phyloP scores from a whole-genome alignment of 2,329 filamentous ascomycete genomes.

The Colletotrichum plurivorum region DNA sequence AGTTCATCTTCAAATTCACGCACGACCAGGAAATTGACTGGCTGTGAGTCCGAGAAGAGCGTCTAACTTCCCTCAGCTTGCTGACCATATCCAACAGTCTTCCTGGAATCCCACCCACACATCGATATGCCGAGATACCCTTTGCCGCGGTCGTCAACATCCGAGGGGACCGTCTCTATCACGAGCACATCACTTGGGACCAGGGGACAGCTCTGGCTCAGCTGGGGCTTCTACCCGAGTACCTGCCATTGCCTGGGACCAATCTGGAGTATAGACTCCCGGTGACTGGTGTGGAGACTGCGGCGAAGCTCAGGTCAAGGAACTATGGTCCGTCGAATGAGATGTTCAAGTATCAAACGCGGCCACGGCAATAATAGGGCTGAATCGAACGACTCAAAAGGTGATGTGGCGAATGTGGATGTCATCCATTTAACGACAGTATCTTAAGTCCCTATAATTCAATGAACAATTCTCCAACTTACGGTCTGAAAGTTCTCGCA shows the following conservation, averaged over 20 bases:
- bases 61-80: not conserved
- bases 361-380: not conserved
- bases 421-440: too few species aligned
- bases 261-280: slow-evolving; percentile 49
- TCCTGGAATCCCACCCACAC: slow-evolving; percentile 69
- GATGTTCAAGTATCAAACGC: slow-evolving; percentile 45
- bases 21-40: slow-evolving; percentile 76
- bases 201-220: slow-evolving; percentile 74
- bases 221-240: slow-evolving; percentile 69
- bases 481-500: too few species aligned
- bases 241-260: slow-evolving; percentile 68
- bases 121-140: slow-evolving; percentile 67
- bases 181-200: slow-evolving; percentile 79
- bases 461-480: too few species aligned
- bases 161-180: slow-evolving; percentile 73
- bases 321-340: slow-evolving; percentile 48
- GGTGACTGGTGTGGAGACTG: slow-evolving; percentile 48
- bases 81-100: slow-evolving; percentile 49
- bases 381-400: too few species aligned
- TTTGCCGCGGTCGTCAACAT: slow-evolving; percentile 75
- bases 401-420: too few species aligned
- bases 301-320: slow-evolving; percentile 49
- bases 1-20: slow-evolving; percentile 76
- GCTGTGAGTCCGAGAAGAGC: slow-evolving; percentile 66
- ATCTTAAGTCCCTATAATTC: too few species aligned